A percentile compares a stretch with the other conserved stretches of the same genome.
Evolutionary conservation across 768 basidiomycete species (phyloP).

Genomic region (Auricularia cornea): DNA sequence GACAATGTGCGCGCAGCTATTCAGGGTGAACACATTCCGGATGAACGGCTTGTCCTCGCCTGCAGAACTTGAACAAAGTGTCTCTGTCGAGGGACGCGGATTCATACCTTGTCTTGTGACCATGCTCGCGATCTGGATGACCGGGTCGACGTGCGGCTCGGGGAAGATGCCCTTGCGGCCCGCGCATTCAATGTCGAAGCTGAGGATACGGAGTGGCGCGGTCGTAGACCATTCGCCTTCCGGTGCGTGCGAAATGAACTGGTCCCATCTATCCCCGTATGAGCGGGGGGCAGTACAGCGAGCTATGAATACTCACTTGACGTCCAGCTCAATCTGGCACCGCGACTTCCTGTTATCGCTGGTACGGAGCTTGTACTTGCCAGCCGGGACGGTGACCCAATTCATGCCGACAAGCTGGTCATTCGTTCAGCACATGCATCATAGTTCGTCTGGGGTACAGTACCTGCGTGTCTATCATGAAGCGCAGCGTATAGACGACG

Average conservation of each 20-base stretch:
- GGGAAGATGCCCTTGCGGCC: slow-evolving; percentile 97
- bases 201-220: slow-evolving; percentile 87
- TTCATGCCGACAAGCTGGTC: slow-evolving; percentile 93
- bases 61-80: slow-evolving; percentile 22
- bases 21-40: slow-evolving; percentile 92
- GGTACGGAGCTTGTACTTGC: slow-evolving; percentile 62
- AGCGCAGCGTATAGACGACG: slow-evolving; percentile 80
- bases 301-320: slow-evolving; percentile 42
- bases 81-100: neutral
- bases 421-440: neutral
- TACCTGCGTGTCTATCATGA: slow-evolving; percentile 97
- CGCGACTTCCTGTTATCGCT: slow-evolving; percentile 56
- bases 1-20: slow-evolving; percentile 89
- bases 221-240: slow-evolving; percentile 90
- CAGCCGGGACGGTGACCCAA: slow-evolving; percentile 90
- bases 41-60: slow-evolving; percentile 92
- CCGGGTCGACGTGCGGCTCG: slow-evolving; percentile 81
- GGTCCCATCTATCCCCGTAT: slow-evolving; percentile 75
- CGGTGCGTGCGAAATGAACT: slow-evolving; percentile 82
- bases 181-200: slow-evolving; percentile 99
- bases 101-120: slow-evolving; percentile 88
- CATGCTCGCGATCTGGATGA: slow-evolving; percentile 99
- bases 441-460: slow-evolving; percentile 5
- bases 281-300: neutral
- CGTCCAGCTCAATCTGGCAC: slow-evolving; percentile 82